Base-by-base conservation (phyloP, 257 asterid genomes). In the Solanum etuberosum region DNA sequence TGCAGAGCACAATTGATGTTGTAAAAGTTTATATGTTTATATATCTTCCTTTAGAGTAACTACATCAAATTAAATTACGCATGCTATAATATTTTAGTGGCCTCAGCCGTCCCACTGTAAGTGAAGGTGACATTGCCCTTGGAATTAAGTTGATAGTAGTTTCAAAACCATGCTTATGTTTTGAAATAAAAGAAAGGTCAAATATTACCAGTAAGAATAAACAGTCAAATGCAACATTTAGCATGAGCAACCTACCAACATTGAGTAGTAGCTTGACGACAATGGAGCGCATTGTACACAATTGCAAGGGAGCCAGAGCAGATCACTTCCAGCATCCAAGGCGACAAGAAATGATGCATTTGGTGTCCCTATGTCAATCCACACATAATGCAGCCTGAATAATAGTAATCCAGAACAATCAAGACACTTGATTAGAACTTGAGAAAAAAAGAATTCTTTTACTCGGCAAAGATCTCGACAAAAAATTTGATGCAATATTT, bases 301-400 rank as follows among this genome's bases (percentile, higher is more conserved):
- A 85, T 92, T 92, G 88, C 98, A 95, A 77, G 98, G 98, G 87
- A 95, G 92, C 98, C 98, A 95, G 57, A 94, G 89, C 91, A 91
- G 87, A 91, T 95, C 98, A 85, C 98, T 95, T 74, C 98, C 98
- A 40, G 98, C 89, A 94, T 95, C 98, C 94, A 95, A 82, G 15
- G 96, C 98, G 70, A 95, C 96, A 3, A 95, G 95, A 88, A 95
- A 95, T 61, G 98, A 94, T 76, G 86, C 90, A 90, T 90, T 94
- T 84, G 98, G 98, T 25, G 92, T 93, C 80, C 98, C 98, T 81
- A 95, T 90, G 72, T 94, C 96, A 82, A 95, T 89, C 98, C 98
- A 95, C 20, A 93, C 88, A 87, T 95, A 95, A 87, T 95, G 97
- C 92, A 95, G 89, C 98, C 98, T 95, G 96, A 83, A 74, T 77